phyloP scores from a whole-genome alignment of 2,329 filamentous ascomycete genomes.

The Aureobasidium sp. region DNA sequence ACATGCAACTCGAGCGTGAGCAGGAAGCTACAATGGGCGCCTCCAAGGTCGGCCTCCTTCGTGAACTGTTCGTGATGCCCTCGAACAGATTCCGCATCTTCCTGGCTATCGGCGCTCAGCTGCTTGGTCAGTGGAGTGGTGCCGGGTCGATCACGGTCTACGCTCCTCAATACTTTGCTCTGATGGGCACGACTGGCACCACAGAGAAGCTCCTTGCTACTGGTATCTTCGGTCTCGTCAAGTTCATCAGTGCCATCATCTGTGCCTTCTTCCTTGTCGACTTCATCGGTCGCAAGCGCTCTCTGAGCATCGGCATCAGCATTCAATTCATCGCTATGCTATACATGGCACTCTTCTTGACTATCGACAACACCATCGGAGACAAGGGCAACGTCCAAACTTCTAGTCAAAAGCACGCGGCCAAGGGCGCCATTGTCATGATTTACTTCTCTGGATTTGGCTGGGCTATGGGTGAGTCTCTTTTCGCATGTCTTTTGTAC shows the following conservation, averaged over 20 bases:
- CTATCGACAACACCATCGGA: slow-evolving; percentile 53
- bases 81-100: slow-evolving; percentile 69
- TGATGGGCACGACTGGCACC: slow-evolving; percentile 62
- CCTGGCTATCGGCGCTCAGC: slow-evolving; percentile 60
- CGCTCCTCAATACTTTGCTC: slow-evolving; percentile 63
- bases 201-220: slow-evolving; percentile 66
- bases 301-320: slow-evolving; percentile 42
- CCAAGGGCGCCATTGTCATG: slow-evolving; percentile 54
- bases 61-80: slow-evolving; percentile 60
- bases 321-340: slow-evolving; percentile 47
- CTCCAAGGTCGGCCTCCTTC: slow-evolving; percentile 57
- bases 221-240: slow-evolving; percentile 68
- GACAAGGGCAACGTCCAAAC: slow-evolving; percentile 44
- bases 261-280: slow-evolving; percentile 77
- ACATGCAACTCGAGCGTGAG: slow-evolving; percentile 60
- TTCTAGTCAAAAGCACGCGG: slow-evolving; percentile 47
- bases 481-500: background rate
- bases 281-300: slow-evolving; percentile 64
- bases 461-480: slow-evolving; percentile 51
- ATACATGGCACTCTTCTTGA: slow-evolving; percentile 49
- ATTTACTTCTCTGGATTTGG: slow-evolving; percentile 56
- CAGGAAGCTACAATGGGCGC: slow-evolving; percentile 62
- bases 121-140: slow-evolving; percentile 60
- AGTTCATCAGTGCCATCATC: slow-evolving; percentile 58
- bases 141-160: slow-evolving; percentile 71